These are phyloP conservation scores for Stagonosporopsis tanaceti DNA, from an alignment of 2,329 filamentous ascomycete genomes.

Conservation along the genomic window DNA sequence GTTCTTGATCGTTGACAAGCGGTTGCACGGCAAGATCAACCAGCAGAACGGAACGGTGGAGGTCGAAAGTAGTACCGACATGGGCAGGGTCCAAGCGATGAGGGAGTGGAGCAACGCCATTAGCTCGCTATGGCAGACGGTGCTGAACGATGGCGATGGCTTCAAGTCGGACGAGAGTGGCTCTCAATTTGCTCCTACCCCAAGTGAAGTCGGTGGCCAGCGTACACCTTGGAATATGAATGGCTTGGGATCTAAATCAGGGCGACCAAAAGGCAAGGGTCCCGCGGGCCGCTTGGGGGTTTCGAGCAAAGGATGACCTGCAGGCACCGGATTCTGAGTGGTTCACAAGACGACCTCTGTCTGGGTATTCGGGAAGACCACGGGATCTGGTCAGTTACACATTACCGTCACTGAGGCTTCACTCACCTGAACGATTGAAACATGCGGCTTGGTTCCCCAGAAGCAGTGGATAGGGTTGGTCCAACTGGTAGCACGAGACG, in stretches of 20 bases:
- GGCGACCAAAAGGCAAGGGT: slow-evolving; percentile 50
- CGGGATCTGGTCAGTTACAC: slow-evolving; percentile 41
- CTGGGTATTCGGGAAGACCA: slow-evolving; percentile 41
- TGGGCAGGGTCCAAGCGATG: slow-evolving; percentile 76
- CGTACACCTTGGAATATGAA: slow-evolving; percentile 40
- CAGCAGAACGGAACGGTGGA: slow-evolving; percentile 85
- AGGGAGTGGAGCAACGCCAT: slow-evolving; percentile 76
- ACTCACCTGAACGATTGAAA: slow-evolving; percentile 45
- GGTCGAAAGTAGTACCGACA: slow-evolving; percentile 77
- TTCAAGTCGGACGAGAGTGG: slow-evolving; percentile 62
- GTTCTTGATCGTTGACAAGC: slow-evolving; percentile 89
- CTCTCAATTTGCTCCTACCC: slow-evolving; percentile 42
- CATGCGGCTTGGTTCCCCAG: slow-evolving; percentile 40
- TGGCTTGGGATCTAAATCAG: slow-evolving; percentile 40
- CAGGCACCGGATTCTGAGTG: slow-evolving; percentile 41
- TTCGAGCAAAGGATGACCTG: slow-evolving; percentile 52
- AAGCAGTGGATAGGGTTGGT: slow-evolving; percentile 35
- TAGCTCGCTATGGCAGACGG: slow-evolving; percentile 70
- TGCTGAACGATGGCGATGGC: slow-evolving; percentile 81
- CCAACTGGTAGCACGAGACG: slow-evolving; percentile 41
- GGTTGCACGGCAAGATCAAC: slow-evolving; percentile 87
- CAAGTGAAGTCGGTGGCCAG: slow-evolving; percentile 38
- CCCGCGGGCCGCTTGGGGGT: slow-evolving; percentile 45
- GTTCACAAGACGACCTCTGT: slow-evolving; percentile 44
- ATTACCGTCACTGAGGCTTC: slow-evolving; percentile 42